Evolutionary conservation across 257 asterid genomes (phyloP).

Genomic region (Rehmannia glutinosa): DNA sequence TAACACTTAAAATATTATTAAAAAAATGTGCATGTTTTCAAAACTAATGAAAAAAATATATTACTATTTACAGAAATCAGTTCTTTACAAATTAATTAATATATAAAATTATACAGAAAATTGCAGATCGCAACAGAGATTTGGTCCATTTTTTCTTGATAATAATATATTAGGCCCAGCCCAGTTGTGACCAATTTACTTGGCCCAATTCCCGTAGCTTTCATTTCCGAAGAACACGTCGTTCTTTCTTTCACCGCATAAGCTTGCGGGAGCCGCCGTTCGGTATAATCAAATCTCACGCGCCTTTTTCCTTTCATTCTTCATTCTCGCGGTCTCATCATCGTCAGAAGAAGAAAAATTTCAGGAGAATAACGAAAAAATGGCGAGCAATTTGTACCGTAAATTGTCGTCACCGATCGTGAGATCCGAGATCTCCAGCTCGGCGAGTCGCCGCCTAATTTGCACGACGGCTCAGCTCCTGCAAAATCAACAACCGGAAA

Average conservation of each 20-base stretch:
- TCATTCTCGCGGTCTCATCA: not conserved
- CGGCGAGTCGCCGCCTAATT: slow-evolving; percentile 38
- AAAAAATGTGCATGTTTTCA: too few relatives aligned
- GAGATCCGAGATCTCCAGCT: slow-evolving; percentile 23
- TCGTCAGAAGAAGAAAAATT: not conserved
- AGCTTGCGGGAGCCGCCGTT: not conserved
- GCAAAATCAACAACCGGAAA: slow-evolving; percentile 29
- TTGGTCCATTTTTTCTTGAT: too few relatives aligned
- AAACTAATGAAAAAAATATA: too few relatives aligned
- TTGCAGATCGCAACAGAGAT: too few relatives aligned
- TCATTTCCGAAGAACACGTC: too few relatives aligned
- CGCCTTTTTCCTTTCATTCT: not conserved
- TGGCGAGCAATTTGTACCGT: slow-evolving; percentile 57
- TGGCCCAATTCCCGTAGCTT: too few relatives aligned
- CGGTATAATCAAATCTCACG: not conserved
- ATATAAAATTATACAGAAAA: too few relatives aligned
- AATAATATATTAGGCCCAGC: too few relatives aligned
- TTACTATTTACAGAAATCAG: too few relatives aligned
- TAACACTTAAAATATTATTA: too few relatives aligned
- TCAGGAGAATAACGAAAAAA: slow-evolving; percentile 1
- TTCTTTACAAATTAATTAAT: too few relatives aligned
- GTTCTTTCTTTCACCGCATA: slow-evolving; percentile 18
- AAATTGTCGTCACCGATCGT: slow-evolving; percentile 29
- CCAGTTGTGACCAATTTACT: too few relatives aligned
- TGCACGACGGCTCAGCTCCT: slow-evolving; percentile 42